Evolutionary conservation across 2,329 filamentous ascomycete species (phyloP).

Genomic region (Sporothrix brunneoviolacea): DNA sequence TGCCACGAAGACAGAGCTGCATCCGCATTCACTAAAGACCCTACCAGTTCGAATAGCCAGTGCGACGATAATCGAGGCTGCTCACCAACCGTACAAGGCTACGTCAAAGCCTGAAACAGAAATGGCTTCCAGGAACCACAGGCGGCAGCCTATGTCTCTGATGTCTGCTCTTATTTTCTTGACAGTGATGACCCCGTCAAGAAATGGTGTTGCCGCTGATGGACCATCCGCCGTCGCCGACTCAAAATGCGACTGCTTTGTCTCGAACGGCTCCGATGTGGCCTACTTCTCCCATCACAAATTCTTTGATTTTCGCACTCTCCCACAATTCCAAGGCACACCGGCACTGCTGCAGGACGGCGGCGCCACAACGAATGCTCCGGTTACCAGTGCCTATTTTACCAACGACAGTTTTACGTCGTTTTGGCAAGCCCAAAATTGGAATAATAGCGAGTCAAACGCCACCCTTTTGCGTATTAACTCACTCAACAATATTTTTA

Average conservation of each 20-base stretch:
- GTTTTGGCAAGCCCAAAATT: conserved; percentile 26
- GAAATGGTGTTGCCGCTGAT: not conserved
- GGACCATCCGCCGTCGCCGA: conserved; percentile 6
- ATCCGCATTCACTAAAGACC: too few species aligned
- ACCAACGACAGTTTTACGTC: conserved; percentile 22
- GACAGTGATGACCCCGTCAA: not conserved
- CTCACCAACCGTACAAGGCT: too few species aligned
- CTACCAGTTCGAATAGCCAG: too few species aligned
- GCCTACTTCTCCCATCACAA: conserved; percentile 27
- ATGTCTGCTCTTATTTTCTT: not conserved
- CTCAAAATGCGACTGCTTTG: conserved; percentile 25
- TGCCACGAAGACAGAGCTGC: too few species aligned
- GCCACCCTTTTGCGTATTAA: conserved; percentile 25
- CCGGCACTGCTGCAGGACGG: conserved; percentile 22
- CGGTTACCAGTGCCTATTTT: conserved; percentile 27
- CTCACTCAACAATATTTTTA: conserved; percentile 34
- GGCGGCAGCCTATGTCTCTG: not conserved
- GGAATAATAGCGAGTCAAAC: conserved; percentile 13
- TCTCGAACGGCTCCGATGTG: conserved; percentile 26
- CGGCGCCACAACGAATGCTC: conserved; percentile 17
- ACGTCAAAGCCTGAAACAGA: too few species aligned
- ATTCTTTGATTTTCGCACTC: conserved; percentile 29
- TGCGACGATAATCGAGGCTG: too few species aligned
- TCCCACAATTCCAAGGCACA: conserved; percentile 22
- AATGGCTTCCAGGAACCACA: not conserved